Evolutionary conservation across 495 filamentous ascomycete species (phyloP), one percentile per base, ranked within the genome.

Genomic region (Pyronema omphalodes): DNA sequence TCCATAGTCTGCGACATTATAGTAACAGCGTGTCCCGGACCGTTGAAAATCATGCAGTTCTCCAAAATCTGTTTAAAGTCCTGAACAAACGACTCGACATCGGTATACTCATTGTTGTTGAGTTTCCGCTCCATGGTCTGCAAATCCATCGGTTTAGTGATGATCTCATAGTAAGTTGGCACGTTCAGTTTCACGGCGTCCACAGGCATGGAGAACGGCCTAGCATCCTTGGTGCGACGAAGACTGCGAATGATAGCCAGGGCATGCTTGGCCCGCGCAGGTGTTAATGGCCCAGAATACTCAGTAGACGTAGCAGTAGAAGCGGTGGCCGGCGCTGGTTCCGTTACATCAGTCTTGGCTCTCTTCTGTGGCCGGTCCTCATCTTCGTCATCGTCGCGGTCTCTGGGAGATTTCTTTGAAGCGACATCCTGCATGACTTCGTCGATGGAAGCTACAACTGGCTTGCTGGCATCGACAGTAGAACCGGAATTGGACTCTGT

Each of bases 21-120:
- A 3, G 86, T 77, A 40, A 96, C 78, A 0, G 73, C 62, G 63
- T 96, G 88, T 1, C 75, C 70, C 3, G 74, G 67, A 7, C 88
- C 88, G 64, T 98, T 98, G 75, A 95, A 98, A 1, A 68, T 64
- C 7, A 80, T 55, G 0, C 82, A 75, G 64, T 98, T 98, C 44
- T 77, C 59, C 41, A 88, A 74, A 62, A 98, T 79, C 39, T 81
- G 73, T 44, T 78, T 66, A 33, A 94, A 73, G 59, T 96, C 93
- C 12, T 71, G 68, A 37, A 80, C 71, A 60, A 88, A 77, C 12
- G 73, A 79, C 43, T 81, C 74, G 3, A 85, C 67, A 7, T 71
- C 73, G 6, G 62, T 46, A 62, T 95, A 96, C 46, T 73, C 65
- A 15, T 66, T 57, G 17, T 51, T 52, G 43, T 74, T 70, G 6